These are phyloP conservation scores for Gonium pectorale DNA, from an alignment of 139 green algal genomes.

Conservation along the genomic window DNA sequence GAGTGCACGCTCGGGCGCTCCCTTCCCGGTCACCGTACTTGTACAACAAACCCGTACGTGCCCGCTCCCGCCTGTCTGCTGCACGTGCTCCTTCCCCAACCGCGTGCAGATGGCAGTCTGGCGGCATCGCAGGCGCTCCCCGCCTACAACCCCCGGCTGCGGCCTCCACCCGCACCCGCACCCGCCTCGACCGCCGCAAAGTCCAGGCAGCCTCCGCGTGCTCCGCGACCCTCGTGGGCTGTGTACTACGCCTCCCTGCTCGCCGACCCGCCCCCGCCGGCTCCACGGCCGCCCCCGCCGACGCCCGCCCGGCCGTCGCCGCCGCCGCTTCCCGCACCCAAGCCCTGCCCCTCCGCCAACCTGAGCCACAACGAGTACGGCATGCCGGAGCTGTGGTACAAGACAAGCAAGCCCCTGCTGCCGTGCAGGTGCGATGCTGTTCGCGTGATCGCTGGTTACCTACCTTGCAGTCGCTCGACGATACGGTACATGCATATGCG, in stretches of 20 bases:
- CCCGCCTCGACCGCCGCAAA: neutral
- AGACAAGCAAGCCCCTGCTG: neutral
- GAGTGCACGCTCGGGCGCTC: too few species aligned
- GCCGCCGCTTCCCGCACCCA: neutral
- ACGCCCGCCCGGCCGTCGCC: neutral
- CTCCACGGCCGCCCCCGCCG: neutral
- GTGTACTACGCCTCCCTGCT: neutral
- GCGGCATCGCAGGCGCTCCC: neutral
- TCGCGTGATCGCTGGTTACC: neutral
- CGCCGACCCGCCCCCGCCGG: too few species aligned
- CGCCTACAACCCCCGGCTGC: neutral
- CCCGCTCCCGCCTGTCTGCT: too few species aligned
- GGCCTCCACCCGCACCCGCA: neutral
- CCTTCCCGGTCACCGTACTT: too few species aligned
- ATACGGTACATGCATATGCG: neutral
- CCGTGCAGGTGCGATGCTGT: neutral
- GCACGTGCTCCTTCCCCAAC: neutral
- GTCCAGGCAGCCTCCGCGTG: neutral
- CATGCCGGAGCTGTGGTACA: neutral
- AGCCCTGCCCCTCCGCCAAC: neutral
- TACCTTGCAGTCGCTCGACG: neutral
- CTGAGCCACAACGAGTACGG: slow-evolving; percentile 2
- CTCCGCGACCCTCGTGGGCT: neutral
- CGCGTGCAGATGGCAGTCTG: neutral
- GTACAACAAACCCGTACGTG: too few species aligned